Percentiles rank a stretch among this genome's conserved stretches.
Evolutionary conservation across 2,329 filamentous ascomycete genomes (phyloP).

Genomic region (Tothia fuscella): DNA sequence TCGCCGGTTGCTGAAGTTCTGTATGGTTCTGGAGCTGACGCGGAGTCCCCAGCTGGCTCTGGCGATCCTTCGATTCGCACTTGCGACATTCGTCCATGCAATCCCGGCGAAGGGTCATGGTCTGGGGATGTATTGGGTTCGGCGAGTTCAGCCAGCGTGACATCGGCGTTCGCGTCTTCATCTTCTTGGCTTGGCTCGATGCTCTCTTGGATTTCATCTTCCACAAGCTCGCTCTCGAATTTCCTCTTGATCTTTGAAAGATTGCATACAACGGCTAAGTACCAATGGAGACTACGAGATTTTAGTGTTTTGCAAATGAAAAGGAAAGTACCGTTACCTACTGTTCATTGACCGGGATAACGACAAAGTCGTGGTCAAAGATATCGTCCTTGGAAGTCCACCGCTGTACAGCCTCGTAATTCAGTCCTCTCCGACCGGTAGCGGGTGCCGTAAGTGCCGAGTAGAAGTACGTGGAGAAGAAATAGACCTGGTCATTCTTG

Average conservation of each 20-base stretch:
- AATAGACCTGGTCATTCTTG: slow-evolving; percentile 44
- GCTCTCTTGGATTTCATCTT: neutral
- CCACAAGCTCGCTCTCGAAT: neutral
- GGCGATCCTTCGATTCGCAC: neutral
- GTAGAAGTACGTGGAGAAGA: slow-evolving; percentile 92
- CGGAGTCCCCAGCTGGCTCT: neutral
- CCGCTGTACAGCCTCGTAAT: slow-evolving; percentile 71
- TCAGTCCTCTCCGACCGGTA: slow-evolving; percentile 47
- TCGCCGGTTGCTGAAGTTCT: neutral
- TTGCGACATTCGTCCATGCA: no score
- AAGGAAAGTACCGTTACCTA: no score
- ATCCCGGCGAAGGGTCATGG: neutral
- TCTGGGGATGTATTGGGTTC: neutral
- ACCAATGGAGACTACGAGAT: slow-evolving; percentile 95
- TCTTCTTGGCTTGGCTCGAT: slow-evolving; percentile 3
- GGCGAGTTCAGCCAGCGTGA: neutral
- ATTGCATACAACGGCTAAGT: slow-evolving; percentile 90
- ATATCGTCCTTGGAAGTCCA: slow-evolving; percentile 85
- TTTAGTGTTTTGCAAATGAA: no score
- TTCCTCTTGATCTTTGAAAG: slow-evolving; percentile 47
- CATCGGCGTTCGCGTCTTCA: neutral
- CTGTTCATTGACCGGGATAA: slow-evolving; percentile 83
- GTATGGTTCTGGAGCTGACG: neutral
- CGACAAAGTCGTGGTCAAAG: slow-evolving; percentile 74
- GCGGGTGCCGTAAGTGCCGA: slow-evolving; percentile 44